Conservation (phyloP, 2,329 filamentous ascomycete genomes). For the Penicillium crustosum region DNA sequence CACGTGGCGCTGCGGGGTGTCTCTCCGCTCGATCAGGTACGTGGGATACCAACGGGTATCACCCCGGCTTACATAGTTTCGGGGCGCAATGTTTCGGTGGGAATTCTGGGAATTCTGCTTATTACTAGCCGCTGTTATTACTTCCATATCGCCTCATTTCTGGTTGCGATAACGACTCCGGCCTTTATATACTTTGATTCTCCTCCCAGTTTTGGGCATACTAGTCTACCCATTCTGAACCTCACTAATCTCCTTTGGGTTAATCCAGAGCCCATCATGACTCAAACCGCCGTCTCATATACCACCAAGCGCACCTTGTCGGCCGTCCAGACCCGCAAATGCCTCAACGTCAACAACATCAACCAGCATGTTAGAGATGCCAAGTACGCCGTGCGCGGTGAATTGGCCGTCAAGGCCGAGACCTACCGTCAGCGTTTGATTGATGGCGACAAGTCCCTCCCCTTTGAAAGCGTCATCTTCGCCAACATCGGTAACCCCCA, state of each 20-base stretch:
- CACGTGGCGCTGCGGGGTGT: constrained; percentile 20
- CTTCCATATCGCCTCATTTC: neutral
- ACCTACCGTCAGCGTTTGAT: constrained; percentile 74
- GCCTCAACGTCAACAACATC: constrained; percentile 79
- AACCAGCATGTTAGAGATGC: constrained; percentile 84
- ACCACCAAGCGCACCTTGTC: constrained; percentile 46
- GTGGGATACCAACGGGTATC: constrained; percentile 11
- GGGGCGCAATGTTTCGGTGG: neutral
- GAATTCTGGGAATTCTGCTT: constrained; percentile 1
- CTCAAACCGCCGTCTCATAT: constrained; percentile 28
- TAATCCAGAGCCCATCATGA: constrained; percentile 30
- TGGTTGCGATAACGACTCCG: neutral
- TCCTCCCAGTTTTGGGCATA: neutral
- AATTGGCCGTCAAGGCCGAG: constrained; percentile 91
- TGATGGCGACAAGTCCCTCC: constrained; percentile 58
- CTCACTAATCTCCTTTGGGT: constrained; percentile 19
- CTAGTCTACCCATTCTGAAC: constrained; percentile 1
- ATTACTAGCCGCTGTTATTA: neutral
- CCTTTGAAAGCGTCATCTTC: constrained; percentile 88
- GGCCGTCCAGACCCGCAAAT: constrained; percentile 42
- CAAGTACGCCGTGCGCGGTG: constrained; percentile 94
- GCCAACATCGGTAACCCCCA: constrained; percentile 99
- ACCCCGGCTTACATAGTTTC: constrained; percentile 17
- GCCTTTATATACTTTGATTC: neutral
- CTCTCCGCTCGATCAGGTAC: constrained; percentile 31